phyloP scores from a whole-genome alignment of 2,329 filamentous ascomycete species.

The Microdochium paspali region DNA sequence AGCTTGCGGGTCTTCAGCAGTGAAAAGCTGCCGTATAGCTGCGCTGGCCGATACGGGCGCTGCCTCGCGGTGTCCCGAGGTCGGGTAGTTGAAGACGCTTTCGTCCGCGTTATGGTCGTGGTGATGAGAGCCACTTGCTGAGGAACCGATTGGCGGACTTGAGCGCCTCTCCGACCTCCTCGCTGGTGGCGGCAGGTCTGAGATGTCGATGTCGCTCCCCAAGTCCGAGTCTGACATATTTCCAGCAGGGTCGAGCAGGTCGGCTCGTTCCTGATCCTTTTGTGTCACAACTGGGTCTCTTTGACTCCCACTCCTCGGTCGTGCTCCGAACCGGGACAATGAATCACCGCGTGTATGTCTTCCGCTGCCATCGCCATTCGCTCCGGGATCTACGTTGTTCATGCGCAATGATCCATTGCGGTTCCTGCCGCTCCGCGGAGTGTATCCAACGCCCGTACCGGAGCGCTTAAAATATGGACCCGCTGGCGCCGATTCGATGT shows the following conservation, averaged over 20 bases:
- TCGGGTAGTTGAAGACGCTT: constrained; percentile 23
- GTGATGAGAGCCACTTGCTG: constrained; percentile 6
- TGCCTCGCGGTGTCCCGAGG: constrained; percentile 19
- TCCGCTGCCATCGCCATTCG: constrained; percentile 16
- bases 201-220: constrained; percentile 56
- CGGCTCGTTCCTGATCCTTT: constrained; percentile 44
- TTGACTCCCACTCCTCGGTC: constrained; percentile 40
- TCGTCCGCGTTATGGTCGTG: constrained; percentile 13
- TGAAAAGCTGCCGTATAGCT: constrained; percentile 73
- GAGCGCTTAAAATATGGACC: constrained; percentile 75
- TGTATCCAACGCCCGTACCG: constrained; percentile 68
- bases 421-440: constrained; percentile 40
- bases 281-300: constrained; percentile 35
- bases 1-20: constrained; percentile 78
- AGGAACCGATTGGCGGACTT: constrained; percentile 25
- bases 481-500: constrained; percentile 70
- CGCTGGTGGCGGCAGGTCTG: constrained; percentile 55
- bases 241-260: constrained; percentile 39
- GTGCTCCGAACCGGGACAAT: constrained; percentile 28
- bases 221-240: constrained; percentile 48
- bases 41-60: constrained; percentile 59
- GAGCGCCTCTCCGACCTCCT: constrained; percentile 29
- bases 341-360: constrained; percentile 46
- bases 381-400: constrained; percentile 34
- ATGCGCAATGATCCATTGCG: constrained; percentile 52